Evolutionary conservation across 148 eudicot genomes (phyloP).

Genomic region (Chenopodium quinoa): DNA sequence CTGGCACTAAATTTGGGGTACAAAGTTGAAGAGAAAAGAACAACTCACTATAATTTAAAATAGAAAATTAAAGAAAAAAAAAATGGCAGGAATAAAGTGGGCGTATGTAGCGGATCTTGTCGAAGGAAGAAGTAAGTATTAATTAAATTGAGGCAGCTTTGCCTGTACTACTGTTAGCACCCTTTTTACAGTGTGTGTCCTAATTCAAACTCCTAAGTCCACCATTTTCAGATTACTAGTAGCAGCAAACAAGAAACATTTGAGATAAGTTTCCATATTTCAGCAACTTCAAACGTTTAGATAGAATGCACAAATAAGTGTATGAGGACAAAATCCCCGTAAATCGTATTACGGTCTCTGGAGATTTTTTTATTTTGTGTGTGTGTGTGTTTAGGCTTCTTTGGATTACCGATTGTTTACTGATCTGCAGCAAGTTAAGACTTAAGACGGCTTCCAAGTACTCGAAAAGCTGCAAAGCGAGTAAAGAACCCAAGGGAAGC

Average conservation of each 20-base stretch:
- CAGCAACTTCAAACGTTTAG: too few species aligned
- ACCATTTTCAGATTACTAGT: not conserved
- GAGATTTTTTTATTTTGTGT: too few species aligned
- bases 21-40: not conserved
- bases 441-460: not conserved
- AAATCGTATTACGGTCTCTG: too few species aligned
- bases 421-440: not conserved
- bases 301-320: too few species aligned
- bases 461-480: not conserved
- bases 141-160: not conserved
- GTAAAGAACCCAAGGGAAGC: not conserved
- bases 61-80: too few species aligned
- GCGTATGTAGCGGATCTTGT: constrained; percentile 17
- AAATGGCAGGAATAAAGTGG: not conserved
- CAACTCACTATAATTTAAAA: not conserved
- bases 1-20: not conserved
- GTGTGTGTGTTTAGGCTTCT: too few species aligned
- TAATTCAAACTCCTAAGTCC: not conserved
- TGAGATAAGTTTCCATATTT: too few species aligned
- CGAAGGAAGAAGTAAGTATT: not conserved
- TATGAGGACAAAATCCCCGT: too few species aligned
- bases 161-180: constrained; percentile 8
- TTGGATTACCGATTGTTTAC: too few species aligned
- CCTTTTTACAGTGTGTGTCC: not conserved
- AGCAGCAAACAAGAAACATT: too few species aligned